Percentiles rank a stretch among this genome's conserved stretches.
Conservation (phyloP, 1,284 basidiomycete genomes). For the Ceratobasidium sp. region DNA sequence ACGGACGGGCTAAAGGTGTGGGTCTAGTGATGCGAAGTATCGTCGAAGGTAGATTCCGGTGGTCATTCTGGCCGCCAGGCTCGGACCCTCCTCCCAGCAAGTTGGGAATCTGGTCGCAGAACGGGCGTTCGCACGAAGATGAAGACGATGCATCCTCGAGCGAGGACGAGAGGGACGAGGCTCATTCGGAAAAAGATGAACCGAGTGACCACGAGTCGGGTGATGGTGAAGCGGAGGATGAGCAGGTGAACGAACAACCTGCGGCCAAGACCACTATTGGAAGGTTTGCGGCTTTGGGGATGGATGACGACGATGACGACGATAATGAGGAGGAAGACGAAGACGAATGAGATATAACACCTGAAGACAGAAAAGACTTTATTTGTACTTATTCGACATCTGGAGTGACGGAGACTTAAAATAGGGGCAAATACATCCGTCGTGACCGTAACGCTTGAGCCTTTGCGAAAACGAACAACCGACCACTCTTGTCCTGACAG, state of each 20-base stretch:
- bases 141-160: slow-evolving; percentile 50
- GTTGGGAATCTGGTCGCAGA: slow-evolving; percentile 72
- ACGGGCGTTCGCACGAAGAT: slow-evolving; percentile 24
- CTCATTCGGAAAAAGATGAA: slow-evolving; percentile 49
- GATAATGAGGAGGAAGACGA: slow-evolving; percentile 58
- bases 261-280: slow-evolving; percentile 50
- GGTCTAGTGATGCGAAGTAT: slow-evolving; percentile 78
- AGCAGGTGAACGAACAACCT: slow-evolving; percentile 47
- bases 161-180: slow-evolving; percentile 52
- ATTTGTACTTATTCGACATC: neutral
- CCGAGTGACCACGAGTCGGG: slow-evolving; percentile 46
- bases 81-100: slow-evolving; percentile 51
- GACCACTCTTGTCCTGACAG: no score
- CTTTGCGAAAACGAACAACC: neutral
- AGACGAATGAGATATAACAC: neutral
- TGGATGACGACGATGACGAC: slow-evolving; percentile 56
- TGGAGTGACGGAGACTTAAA: neutral
- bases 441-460: neutral
- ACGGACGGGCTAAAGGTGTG: neutral
- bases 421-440: neutral
- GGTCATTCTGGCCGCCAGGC: slow-evolving; percentile 87
- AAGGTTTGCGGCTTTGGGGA: slow-evolving; percentile 57
- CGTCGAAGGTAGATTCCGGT: slow-evolving; percentile 82
- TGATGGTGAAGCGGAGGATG: slow-evolving; percentile 50
- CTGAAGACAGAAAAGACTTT: neutral